phyloP scores from a whole-genome alignment of 2,329 filamentous ascomycete genomes.

The Magnaporthiopsis poae region DNA sequence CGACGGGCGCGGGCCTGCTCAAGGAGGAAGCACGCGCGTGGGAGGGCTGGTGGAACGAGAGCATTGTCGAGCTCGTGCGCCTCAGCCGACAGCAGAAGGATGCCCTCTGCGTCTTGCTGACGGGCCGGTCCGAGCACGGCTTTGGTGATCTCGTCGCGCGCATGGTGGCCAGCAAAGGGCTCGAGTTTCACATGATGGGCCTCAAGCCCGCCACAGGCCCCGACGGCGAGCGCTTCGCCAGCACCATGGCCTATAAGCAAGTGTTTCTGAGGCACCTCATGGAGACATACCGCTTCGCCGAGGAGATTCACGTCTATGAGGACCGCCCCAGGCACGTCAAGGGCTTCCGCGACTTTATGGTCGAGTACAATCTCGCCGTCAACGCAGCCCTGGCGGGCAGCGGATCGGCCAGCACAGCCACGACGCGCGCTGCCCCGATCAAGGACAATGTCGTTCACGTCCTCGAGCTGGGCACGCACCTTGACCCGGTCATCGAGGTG shows the following conservation, averaged over 20 bases:
- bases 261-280: conserved; percentile 69
- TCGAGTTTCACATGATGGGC: conserved; percentile 80
- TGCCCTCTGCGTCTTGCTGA: conserved; percentile 75
- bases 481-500: conserved; percentile 71
- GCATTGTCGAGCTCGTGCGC: conserved; percentile 68
- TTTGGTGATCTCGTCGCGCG: conserved; percentile 73
- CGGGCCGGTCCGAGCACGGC: conserved; percentile 67
- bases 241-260: conserved; percentile 89
- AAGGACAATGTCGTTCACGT: conserved; percentile 78
- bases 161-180: conserved; percentile 65
- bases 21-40: conserved; percentile 75
- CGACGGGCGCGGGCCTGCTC: conserved; percentile 73
- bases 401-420: conserved; percentile 10
- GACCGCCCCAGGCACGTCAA: conserved; percentile 60
- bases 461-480: conserved; percentile 58
- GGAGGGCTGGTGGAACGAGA: conserved; percentile 95
- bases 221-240: conserved; percentile 64
- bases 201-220: conserved; percentile 81
- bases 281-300: conserved; percentile 72
- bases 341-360: conserved; percentile 77
- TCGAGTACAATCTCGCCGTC: conserved; percentile 54
- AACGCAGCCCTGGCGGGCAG: neutral
- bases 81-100: conserved; percentile 77
- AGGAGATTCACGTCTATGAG: conserved; percentile 71
- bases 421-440: conserved; percentile 53